Evolutionary conservation across 2,329 filamentous ascomycete species (phyloP).

Genomic region (Cladosporium sp.): DNA sequence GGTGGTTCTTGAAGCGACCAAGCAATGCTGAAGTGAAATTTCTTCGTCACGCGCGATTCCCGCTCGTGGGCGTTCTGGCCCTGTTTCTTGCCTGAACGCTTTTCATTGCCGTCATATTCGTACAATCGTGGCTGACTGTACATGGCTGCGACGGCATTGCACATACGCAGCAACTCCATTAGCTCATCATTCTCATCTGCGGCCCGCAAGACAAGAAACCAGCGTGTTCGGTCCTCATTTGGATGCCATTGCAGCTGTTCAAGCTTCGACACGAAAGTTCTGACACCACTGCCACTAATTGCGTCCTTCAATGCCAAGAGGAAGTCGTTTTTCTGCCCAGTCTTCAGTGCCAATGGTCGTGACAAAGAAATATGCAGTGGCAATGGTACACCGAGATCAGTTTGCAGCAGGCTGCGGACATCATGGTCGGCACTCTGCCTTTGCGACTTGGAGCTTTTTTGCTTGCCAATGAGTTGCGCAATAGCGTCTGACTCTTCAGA

Average conservation of each 20-base stretch:
- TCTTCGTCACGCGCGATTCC: neutral
- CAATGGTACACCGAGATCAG: conserved; percentile 69
- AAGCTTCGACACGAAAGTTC: conserved; percentile 43
- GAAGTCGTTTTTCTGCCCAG: conserved; percentile 68
- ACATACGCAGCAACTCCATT: conserved; percentile 56
- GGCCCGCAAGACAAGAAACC: conserved; percentile 77
- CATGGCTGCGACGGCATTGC: conserved; percentile 58
- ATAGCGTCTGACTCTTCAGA: conserved; percentile 41
- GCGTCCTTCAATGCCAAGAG: conserved; percentile 49
- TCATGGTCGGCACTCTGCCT: neutral
- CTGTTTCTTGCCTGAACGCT: neutral
- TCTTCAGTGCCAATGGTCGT: conserved; percentile 69
- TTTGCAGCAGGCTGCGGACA: conserved; percentile 67
- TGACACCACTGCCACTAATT: conserved; percentile 41
- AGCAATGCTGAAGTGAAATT: conserved; percentile 83
- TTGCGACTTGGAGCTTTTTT: neutral
- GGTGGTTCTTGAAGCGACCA: conserved; percentile 60
- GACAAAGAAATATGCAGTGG: conserved; percentile 92
- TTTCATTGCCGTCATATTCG: conserved; percentile 28
- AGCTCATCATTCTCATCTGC: conserved; percentile 34
- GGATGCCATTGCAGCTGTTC: conserved; percentile 58
- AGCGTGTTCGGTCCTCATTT: conserved; percentile 65
- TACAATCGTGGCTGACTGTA: conserved; percentile 73
- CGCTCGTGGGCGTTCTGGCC: neutral
- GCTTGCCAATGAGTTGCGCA: conserved; percentile 36